phyloP scores from a whole-genome alignment of 805 yeast species.

The Yamadazyma philogaea region DNA sequence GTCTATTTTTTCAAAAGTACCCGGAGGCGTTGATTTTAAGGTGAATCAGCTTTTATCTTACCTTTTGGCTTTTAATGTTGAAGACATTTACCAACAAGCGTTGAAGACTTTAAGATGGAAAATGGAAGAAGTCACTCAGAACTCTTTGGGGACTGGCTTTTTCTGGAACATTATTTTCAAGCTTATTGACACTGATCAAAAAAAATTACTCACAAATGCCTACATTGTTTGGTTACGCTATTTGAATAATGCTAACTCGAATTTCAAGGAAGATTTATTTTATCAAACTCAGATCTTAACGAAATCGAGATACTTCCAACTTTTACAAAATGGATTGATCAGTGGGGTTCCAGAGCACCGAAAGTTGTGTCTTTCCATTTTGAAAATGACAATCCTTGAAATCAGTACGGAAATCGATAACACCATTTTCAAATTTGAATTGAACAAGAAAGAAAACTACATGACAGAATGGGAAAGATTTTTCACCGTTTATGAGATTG shows the following conservation, averaged over 20 bases:
- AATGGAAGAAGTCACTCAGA: slow-evolving; percentile 27
- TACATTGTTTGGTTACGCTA: slow-evolving; percentile 57
- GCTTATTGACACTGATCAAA: slow-evolving; percentile 26
- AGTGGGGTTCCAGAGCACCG: slow-evolving; percentile 61
- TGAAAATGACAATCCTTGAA: slow-evolving; percentile 56
- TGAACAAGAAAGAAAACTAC: slow-evolving; percentile 21
- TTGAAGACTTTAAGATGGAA: slow-evolving; percentile 56
- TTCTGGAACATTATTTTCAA: slow-evolving; percentile 48
- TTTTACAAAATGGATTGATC: slow-evolving; percentile 54
- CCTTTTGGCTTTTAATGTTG: slow-evolving; percentile 37
- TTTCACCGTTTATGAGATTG: slow-evolving; percentile 71
- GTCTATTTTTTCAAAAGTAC: slow-evolving; percentile 25
- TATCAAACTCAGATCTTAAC: slow-evolving; percentile 27
- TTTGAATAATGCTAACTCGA: slow-evolving; percentile 27
- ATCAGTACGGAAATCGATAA: slow-evolving; percentile 35
- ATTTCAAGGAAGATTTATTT: slow-evolving; percentile 8
- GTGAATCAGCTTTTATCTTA: slow-evolving; percentile 8
- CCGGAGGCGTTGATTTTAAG: background rate
- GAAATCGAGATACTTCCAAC: slow-evolving; percentile 49
- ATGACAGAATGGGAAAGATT: slow-evolving; percentile 67
- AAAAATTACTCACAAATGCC: slow-evolving; percentile 36
- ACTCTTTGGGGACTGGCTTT: slow-evolving; percentile 16
- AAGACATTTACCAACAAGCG: slow-evolving; percentile 31
- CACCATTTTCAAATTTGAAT: slow-evolving; percentile 45
- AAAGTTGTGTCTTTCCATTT: slow-evolving; percentile 63